Evolutionary conservation across 257 asterid genomes (phyloP).

Genomic region (Lantana camara): DNA sequence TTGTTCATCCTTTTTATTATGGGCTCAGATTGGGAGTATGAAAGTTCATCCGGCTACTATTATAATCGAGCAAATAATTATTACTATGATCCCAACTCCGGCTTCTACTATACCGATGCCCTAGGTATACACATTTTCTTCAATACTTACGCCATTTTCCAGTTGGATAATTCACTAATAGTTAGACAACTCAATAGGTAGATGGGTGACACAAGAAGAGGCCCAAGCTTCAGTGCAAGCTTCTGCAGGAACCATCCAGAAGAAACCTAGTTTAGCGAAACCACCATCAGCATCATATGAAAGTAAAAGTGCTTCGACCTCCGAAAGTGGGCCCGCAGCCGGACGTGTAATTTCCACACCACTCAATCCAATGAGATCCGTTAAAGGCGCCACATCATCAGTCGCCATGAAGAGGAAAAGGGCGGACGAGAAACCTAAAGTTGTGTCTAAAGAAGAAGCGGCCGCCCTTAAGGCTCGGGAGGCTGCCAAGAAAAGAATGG

Average conservation of each 20-base stretch:
- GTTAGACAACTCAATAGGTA: conserved; percentile 50
- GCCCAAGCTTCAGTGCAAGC: conserved; percentile 61
- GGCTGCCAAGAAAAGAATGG: conserved; percentile 91
- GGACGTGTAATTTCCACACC: conserved; percentile 74
- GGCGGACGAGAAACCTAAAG: conserved; percentile 71
- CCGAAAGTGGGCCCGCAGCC: conserved; percentile 69
- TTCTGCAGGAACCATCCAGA: conserved; percentile 51
- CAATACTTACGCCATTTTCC: conserved; percentile 5
- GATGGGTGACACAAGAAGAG: conserved; percentile 91
- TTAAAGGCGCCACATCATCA: conserved; percentile 75
- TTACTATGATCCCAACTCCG: conserved; percentile 92
- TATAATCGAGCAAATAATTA: conserved; percentile 57
- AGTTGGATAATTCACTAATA: conserved; percentile 4
- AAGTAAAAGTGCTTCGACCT: conserved; percentile 44
- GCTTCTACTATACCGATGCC: conserved; percentile 88
- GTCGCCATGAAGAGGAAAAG: conserved; percentile 77
- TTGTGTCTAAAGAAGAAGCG: conserved; percentile 74
- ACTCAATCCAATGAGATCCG: conserved; percentile 67
- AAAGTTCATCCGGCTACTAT: conserved; percentile 82
- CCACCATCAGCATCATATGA: conserved; percentile 42
- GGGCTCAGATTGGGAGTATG: conserved; percentile 86
- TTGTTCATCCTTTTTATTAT: background rate
- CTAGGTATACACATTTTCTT: conserved; percentile 55
- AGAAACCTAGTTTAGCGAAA: conserved; percentile 49
- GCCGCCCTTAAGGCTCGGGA: conserved; percentile 92